Evolutionary conservation across 495 filamentous ascomycete genomes (phyloP).

Genomic region (Aspergillus nanangensis): DNA sequence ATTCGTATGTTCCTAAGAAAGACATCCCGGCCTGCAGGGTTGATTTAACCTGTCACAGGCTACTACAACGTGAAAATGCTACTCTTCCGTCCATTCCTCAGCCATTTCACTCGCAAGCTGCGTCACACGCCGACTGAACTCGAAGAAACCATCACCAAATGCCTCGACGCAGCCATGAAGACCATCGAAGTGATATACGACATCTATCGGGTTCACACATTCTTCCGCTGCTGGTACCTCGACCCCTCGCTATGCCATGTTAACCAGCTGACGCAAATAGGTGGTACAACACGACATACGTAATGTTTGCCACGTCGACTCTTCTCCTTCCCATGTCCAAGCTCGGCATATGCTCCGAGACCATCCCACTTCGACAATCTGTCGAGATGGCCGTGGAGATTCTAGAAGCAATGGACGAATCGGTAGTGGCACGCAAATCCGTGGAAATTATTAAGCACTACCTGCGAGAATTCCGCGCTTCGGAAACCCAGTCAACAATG

Average conservation of each 20-base stretch:
- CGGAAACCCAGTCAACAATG: slow-evolving; percentile 2
- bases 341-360: slow-evolving; percentile 27
- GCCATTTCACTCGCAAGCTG: slow-evolving; percentile 33
- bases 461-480: slow-evolving; percentile 26
- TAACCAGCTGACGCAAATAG: no score
- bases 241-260: no score
- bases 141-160: slow-evolving; percentile 31
- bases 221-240: slow-evolving; percentile 40
- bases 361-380: slow-evolving; percentile 25
- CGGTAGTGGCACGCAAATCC: slow-evolving; percentile 33
- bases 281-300: slow-evolving; percentile 45
- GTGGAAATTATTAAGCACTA: slow-evolving; percentile 37
- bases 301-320: slow-evolving; percentile 39
- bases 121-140: slow-evolving; percentile 27
- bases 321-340: slow-evolving; percentile 38
- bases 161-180: slow-evolving; percentile 34
- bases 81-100: slow-evolving; percentile 34
- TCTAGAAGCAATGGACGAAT: slow-evolving; percentile 41
- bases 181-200: slow-evolving; percentile 39
- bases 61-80: slow-evolving; percentile 41
- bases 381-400: slow-evolving; percentile 39
- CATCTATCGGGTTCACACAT: slow-evolving; percentile 36
- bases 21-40: neutral
- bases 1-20: slow-evolving; percentile 23
- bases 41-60: slow-evolving; percentile 11